These are phyloP conservation scores for Gloeopeniophorella convolvens DNA, from an alignment of 768 basidiomycete species.

Conservation along the genomic window DNA sequence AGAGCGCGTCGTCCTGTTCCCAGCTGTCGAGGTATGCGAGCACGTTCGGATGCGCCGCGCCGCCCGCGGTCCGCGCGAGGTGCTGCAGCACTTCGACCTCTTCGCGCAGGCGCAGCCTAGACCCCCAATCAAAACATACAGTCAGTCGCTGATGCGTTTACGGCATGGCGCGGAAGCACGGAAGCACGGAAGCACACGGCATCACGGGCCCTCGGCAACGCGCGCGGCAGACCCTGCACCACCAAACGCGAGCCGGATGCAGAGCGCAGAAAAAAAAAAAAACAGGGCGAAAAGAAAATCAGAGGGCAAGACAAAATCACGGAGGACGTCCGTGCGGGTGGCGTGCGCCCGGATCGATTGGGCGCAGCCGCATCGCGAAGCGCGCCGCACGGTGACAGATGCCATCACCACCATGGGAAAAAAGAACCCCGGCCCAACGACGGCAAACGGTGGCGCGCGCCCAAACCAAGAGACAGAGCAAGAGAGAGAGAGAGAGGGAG, in stretches of 20 bases:
- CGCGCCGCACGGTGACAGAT: too few relatives aligned
- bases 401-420: slow-evolving; percentile 3
- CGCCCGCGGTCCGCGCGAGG: slow-evolving; percentile 38
- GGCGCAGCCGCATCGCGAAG: too few relatives aligned
- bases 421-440: too few relatives aligned
- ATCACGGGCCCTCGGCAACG: too few relatives aligned
- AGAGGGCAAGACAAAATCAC: too few relatives aligned
- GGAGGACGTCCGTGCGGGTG: too few relatives aligned
- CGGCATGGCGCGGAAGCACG: not conserved
- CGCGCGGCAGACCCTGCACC: slow-evolving; percentile 5
- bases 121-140: not conserved
- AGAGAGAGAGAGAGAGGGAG: slow-evolving; percentile 11
- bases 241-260: too few relatives aligned
- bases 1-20: slow-evolving; percentile 86
- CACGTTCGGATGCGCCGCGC: slow-evolving; percentile 65
- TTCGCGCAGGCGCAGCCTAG: slow-evolving; percentile 79
- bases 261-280: not conserved
- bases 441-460: too few relatives aligned
- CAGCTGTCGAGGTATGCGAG: slow-evolving; percentile 89
- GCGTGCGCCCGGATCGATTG: not conserved
- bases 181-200: not conserved
- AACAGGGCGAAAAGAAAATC: not conserved
- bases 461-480: not conserved
- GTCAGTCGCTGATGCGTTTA: not conserved
- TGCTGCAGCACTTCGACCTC: slow-evolving; percentile 90